Evolutionary conservation across 2,329 filamentous ascomycete species (phyloP), one percentile per base, ranked within the genome.

Genomic region (Apiospora koreana): DNA sequence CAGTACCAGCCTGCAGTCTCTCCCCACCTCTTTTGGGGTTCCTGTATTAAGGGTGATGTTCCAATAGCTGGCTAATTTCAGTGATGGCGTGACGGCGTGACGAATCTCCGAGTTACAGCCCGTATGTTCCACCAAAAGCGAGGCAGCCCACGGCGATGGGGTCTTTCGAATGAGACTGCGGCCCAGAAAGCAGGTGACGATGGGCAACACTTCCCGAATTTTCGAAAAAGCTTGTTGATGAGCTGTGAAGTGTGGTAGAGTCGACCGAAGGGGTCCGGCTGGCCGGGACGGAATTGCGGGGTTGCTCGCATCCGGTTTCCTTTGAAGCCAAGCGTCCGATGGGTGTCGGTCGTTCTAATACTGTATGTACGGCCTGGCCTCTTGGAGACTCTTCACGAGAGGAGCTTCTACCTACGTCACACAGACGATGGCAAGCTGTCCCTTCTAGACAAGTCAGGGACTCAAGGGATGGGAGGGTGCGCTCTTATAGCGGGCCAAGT

Each of bases 91-190:
- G 50, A 58, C 28, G 50, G 50, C 28, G 50, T 58, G 50, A 58
- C 28, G 50, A 58, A 58, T 58, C 28, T 58, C 50, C 50, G 50
- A 58, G 50, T 58, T 58, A 35, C 50, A 58, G 50, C 50, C 50
- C 50, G 28, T 58, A 25, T 25, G 50, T 58, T 28, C 50, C 50
- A 58, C 50, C 50, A 58, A 58, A 58, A 58, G 50, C 28, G 50
- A 58, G 28, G 50, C 50, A 58, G 50, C 50, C 50, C 50, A 58
- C 50, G 50, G 31, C 48, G 25, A 54, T 54, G 48, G 48, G 48
- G 48, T 18, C 48, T 18, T 54, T 14, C 23, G 48, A 54, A 54
- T 54, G 48, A 54, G 48, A 58, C 50, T 25, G 28, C 50, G 28
- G 50, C 28, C 28, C 50, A 58, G 50, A 31, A 58, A 9, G 50